These are phyloP conservation scores for Phytophthora sp. DNA, from an alignment of 352 stramenopile genomes.

Conservation along the genomic window DNA sequence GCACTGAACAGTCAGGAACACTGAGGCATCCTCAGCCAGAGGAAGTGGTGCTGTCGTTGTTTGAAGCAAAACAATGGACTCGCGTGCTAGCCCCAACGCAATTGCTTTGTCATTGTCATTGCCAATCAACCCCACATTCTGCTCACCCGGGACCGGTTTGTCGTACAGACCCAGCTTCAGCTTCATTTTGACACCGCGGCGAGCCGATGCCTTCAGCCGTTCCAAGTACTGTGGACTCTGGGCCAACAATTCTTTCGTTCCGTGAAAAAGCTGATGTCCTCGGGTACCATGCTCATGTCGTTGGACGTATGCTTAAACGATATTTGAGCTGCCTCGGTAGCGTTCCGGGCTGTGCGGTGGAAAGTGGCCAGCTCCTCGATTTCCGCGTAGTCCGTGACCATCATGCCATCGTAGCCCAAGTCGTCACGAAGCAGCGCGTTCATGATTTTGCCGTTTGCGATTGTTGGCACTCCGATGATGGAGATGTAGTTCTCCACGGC, in stretches of 20 bases:
- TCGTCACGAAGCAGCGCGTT: constrained; percentile 67
- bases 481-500: constrained; percentile 94
- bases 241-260: constrained; percentile 41
- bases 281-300: constrained; percentile 89
- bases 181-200: constrained; percentile 67
- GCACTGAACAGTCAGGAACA: constrained; percentile 35
- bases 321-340: constrained; percentile 49
- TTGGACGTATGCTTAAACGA: constrained; percentile 66
- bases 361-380: constrained; percentile 78
- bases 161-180: constrained; percentile 61
- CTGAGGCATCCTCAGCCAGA: constrained; percentile 3
- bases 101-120: constrained; percentile 36
- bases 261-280: constrained; percentile 42
- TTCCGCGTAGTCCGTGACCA: constrained; percentile 91
- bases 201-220: constrained; percentile 50
- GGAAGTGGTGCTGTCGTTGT: constrained; percentile 16
- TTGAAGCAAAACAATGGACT: constrained; percentile 48
- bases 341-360: constrained; percentile 37
- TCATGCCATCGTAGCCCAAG: constrained; percentile 75
- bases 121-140: constrained; percentile 42
- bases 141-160: constrained; percentile 43
- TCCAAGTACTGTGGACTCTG: constrained; percentile 14
- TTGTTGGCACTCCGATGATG: constrained; percentile 85
- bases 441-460: constrained; percentile 73
- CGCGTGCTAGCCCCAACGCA: constrained; percentile 56